phyloP scores from a whole-genome alignment of 768 basidiomycete species.

The Suillus lakei region DNA sequence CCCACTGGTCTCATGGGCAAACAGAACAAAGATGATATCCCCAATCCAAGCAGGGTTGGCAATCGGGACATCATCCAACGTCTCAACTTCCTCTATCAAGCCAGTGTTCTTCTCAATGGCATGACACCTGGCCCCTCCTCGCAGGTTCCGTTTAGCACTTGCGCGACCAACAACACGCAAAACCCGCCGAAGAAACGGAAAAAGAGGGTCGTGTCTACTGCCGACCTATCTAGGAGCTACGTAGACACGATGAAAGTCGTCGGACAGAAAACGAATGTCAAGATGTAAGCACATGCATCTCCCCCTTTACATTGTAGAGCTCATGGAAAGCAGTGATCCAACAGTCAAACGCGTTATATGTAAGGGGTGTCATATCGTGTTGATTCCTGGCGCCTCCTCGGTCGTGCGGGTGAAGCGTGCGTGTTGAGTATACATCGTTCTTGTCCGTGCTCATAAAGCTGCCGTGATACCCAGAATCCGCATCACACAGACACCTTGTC shows the following conservation, averaged over 20 bases:
- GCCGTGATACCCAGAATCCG: slow-evolving; percentile 36
- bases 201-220: slow-evolving; percentile 36
- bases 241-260: slow-evolving; percentile 69
- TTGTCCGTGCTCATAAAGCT: slow-evolving; percentile 28
- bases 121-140: slow-evolving; percentile 29
- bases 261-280: slow-evolving; percentile 76
- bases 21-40: slow-evolving; percentile 60
- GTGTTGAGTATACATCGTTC: slow-evolving; percentile 25
- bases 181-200: slow-evolving; percentile 23
- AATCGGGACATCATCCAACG: slow-evolving; percentile 83
- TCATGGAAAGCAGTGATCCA: slow-evolving; percentile 62
- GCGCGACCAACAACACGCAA: slow-evolving; percentile 2
- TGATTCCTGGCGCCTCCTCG: slow-evolving; percentile 72
- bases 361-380: slow-evolving; percentile 63
- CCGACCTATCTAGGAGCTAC: slow-evolving; percentile 69
- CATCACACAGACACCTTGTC: slow-evolving; percentile 57
- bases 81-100: slow-evolving; percentile 86
- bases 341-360: slow-evolving; percentile 83
- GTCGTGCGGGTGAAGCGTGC: slow-evolving; percentile 68
- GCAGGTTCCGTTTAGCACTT: slow-evolving; percentile 3
- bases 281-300: slow-evolving; percentile 56
- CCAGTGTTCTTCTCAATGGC: slow-evolving; percentile 63
- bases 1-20: slow-evolving; percentile 59
- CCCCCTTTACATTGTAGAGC: not conserved
- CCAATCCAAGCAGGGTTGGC: slow-evolving; percentile 58